Base-by-base conservation (phyloP, 106 monocot genomes). In the Phalaenopsis aphrodite region DNA sequence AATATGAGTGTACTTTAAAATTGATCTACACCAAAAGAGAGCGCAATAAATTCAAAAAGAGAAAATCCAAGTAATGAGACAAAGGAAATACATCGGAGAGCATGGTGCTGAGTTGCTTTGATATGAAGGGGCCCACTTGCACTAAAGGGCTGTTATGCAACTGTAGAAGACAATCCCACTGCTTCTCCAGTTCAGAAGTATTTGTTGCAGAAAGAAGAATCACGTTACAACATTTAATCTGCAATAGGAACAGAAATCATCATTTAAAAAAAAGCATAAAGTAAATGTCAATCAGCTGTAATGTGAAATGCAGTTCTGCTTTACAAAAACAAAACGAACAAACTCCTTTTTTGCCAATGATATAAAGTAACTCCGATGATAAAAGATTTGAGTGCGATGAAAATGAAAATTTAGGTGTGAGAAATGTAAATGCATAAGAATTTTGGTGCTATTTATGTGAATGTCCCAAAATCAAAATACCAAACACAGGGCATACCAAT, bases 161-260 rank as follows among this genome's bases (percentile, higher is more conserved):
- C 14, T 90, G 90, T 21, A 90, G 23, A 56, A 93, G 88, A 72
- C 93, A 93, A 71, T 84, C 78, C 90, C 87, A 93, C 79, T 93
- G 76, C 15, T 41, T 80, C 58, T 93, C 90, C 39, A 93, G 81
- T 73, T 93, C 93, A 77, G 12, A 37, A 16, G 69, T 75, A 90
- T 90, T 93, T 49, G 90, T 87, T 72, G 93, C 87, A 69, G 90
- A 76, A 61, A 93, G 85, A 83, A 90, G 56, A 19, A 90, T 83
- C 55, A 93, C 85, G 79, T 93, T 93, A 21, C 80, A 74, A 79
- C 93, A 93, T 83, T 93, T 93, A 75, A 93, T 90, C 93, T 90
- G 84, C 82, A 84, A 75, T 42, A 45, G 74, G 19, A 42, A 43
- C 42, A 74, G 43, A 74, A 45, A 42, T 74, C 43, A 74, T 42